A percentile compares a stretch with the other conserved stretches of the same genome.
Evolutionary conservation across 176 grass and related monocot species (phyloP).

Genomic region (Panicum miliaceum): DNA sequence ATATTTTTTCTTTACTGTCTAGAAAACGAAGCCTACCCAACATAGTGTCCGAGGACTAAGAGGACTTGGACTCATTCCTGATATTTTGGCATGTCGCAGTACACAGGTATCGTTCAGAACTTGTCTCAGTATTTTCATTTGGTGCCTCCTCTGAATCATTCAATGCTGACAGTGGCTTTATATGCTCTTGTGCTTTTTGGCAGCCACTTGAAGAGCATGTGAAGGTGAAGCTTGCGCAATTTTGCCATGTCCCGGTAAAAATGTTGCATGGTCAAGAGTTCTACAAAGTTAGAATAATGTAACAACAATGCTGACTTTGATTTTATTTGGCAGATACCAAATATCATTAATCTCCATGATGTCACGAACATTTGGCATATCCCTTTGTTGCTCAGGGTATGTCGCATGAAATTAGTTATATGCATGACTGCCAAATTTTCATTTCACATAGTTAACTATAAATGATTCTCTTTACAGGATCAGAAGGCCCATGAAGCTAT

Average conservation of each 20-base stretch:
- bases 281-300: not conserved
- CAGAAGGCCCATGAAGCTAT: slow-evolving; percentile 94
- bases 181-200: slow-evolving; percentile 41
- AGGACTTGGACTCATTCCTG: slow-evolving; percentile 92
- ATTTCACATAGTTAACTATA: slow-evolving; percentile 29
- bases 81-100: slow-evolving; percentile 96
- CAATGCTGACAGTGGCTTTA: not conserved
- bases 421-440: not conserved
- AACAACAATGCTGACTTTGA: slow-evolving; percentile 30
- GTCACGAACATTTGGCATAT: slow-evolving; percentile 98
- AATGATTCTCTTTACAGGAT: slow-evolving; percentile 47
- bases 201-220: slow-evolving; percentile 88
- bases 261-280: not conserved
- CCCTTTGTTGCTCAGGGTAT: slow-evolving; percentile 95
- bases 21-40: slow-evolving; percentile 99
- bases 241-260: slow-evolving; percentile 91
- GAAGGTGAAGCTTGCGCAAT: slow-evolving; percentile 87
- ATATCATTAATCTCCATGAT: slow-evolving; percentile 89
- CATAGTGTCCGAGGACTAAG: slow-evolving; percentile 91
- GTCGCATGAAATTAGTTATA: slow-evolving; percentile 17
- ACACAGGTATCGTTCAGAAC: slow-evolving; percentile 55
- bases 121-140: slow-evolving; percentile 9
- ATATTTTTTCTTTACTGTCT: slow-evolving; percentile 33
- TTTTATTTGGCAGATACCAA: slow-evolving; percentile 60
- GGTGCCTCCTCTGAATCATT: not conserved